Evolutionary conservation across 2,329 filamentous ascomycete species (phyloP).

Genomic region (Calonectria pauciramosa): DNA sequence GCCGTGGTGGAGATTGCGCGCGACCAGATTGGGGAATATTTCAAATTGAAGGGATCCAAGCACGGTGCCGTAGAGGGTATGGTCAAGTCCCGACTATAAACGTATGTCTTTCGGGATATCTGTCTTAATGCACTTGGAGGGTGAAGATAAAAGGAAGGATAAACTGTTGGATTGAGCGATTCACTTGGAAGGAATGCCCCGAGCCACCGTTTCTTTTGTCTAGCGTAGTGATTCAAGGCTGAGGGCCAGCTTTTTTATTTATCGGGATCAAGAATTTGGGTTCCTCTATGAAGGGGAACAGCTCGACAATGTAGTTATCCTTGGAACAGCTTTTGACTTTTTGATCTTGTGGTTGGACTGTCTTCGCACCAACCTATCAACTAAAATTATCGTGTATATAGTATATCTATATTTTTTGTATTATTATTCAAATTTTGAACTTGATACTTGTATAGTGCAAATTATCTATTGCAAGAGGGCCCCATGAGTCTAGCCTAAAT

Average conservation of each 20-base stretch:
- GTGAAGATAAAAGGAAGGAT: background rate
- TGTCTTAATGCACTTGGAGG: background rate
- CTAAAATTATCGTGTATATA: background rate
- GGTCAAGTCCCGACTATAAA: slow-evolving; percentile 67
- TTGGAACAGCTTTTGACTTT: background rate
- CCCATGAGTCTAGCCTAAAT: too few species aligned
- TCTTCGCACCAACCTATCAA: background rate
- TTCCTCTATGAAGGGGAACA: background rate
- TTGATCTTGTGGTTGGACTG: background rate
- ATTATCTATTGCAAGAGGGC: too few species aligned
- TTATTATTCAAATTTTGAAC: background rate
- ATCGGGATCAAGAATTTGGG: background rate
- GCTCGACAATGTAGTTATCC: background rate
- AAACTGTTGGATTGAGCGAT: slow-evolving; percentile 5
- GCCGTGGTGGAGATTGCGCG: slow-evolving; percentile 82
- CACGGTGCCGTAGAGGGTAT: slow-evolving; percentile 62
- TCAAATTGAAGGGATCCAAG: slow-evolving; percentile 62
- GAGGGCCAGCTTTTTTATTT: slow-evolving; percentile 9
- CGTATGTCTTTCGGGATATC: background rate
- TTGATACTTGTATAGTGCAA: too few species aligned
- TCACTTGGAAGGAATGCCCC: slow-evolving; percentile 23
- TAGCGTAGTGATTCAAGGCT: slow-evolving; percentile 30
- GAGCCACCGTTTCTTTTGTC: slow-evolving; percentile 29
- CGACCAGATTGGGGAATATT: slow-evolving; percentile 81
- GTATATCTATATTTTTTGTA: background rate